These are phyloP conservation scores for Phlegmacium glaucopus DNA, from an alignment of 768 basidiomycete genomes.

Conservation along the genomic window DNA sequence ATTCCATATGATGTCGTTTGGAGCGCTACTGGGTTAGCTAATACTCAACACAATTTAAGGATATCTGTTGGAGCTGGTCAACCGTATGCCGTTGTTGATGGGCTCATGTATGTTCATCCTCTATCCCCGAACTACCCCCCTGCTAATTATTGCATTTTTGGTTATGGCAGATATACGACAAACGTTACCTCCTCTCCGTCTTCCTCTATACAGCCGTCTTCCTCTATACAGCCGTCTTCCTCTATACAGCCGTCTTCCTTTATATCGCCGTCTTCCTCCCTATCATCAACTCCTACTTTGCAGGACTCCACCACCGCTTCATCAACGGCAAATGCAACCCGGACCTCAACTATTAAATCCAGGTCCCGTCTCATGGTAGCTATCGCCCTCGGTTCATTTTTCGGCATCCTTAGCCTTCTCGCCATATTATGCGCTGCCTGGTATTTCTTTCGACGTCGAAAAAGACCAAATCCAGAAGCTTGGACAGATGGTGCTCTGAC, in stretches of 20 bases:
- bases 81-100: no score
- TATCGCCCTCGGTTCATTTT: conserved; percentile 29
- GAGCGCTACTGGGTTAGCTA: no score
- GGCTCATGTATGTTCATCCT: no score
- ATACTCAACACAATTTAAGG: no score
- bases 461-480: conserved; percentile 29
- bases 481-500: no score
- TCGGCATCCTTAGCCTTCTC: conserved; percentile 30
- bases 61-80: no score
- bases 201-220: no score
- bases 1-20: no score
- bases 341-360: conserved; percentile 8
- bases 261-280: conserved; percentile 6
- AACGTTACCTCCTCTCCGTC: conserved; percentile 11
- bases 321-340: conserved; percentile 10
- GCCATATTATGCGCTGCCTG: conserved; percentile 25
- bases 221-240: no score
- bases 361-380: conserved; percentile 15
- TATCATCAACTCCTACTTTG: conserved; percentile 8
- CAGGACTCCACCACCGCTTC: conserved; percentile 16
- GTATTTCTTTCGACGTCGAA: conserved; percentile 24
- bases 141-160: background rate
- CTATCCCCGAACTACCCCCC: background rate
- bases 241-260: no score
- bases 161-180: conserved; percentile 15